These are phyloP conservation scores for Exserohilum turcica DNA, from an alignment of 2,329 filamentous ascomycete genomes.

Conservation along the genomic window DNA sequence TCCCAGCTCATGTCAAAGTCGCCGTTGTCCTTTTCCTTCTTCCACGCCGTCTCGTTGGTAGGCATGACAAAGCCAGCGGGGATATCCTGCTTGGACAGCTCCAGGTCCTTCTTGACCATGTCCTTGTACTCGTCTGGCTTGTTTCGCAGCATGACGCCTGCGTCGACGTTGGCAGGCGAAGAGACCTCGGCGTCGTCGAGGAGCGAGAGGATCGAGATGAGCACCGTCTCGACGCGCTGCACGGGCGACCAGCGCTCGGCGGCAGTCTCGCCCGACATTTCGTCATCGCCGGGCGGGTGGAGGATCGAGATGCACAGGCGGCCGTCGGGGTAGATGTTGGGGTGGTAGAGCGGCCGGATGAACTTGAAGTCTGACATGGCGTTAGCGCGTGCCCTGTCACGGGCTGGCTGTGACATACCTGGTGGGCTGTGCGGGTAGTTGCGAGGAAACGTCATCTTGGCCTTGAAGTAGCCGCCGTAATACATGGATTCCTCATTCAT, in stretches of 20 bases:
- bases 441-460: conserved; percentile 81
- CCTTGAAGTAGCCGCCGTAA: conserved; percentile 92
- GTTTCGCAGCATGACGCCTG: conserved; percentile 82
- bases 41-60: conserved; percentile 66
- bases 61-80: conserved; percentile 83
- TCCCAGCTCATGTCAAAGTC: conserved; percentile 60
- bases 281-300: conserved; percentile 87
- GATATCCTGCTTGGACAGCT: conserved; percentile 76
- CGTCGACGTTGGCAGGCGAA: conserved; percentile 93
- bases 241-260: conserved; percentile 93
- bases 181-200: conserved; percentile 93
- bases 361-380: conserved; percentile 74
- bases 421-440: conserved; percentile 92
- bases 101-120: conserved; percentile 71
- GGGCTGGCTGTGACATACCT: conserved; percentile 47
- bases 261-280: conserved; percentile 87
- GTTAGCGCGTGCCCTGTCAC: conserved; percentile 12
- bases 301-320: conserved; percentile 96
- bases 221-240: conserved; percentile 91
- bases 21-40: conserved; percentile 67
- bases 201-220: conserved; percentile 88
- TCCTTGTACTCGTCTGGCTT: conserved; percentile 70
- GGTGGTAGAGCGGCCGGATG: conserved; percentile 78
- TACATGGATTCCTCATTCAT: conserved; percentile 91
- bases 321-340: conserved; percentile 91